Evolutionary conservation across 768 basidiomycete species (phyloP), one percentile per base, ranked within the genome.

Genomic region (Rhodotorula graminis): DNA sequence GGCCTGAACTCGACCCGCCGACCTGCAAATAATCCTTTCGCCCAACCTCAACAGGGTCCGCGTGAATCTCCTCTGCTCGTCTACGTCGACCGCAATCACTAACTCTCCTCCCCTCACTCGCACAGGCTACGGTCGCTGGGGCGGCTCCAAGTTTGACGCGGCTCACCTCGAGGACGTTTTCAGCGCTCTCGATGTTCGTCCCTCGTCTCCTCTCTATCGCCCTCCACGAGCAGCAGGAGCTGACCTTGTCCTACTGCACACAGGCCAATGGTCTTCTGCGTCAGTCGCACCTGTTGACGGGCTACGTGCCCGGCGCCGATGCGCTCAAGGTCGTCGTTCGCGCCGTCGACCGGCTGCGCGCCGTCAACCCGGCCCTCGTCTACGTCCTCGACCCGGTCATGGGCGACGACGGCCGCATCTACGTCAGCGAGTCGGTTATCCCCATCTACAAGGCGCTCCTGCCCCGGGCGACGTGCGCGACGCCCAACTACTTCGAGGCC

Each of bases 401-500:
- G 82, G 96, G 96, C 11, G 96, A 99, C 81, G 84, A 92, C 21
- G 93, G 92, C 10, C 85, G 84, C 52, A 83, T 99, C 23, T 99
- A 99, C 77, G 93, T 97, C 31, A 86, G 93, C 9, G 84, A 88
- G 31, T 88, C 91, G 72, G 92, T 93, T 16, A 84, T 98, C 70
- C 92, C 93, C 2, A 85, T 92, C 52, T 98, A 99, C 83, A 87
- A 88, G 59, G 82, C 84, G 55, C 77, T 84, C 16, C 84, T 95
- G 1, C 84, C 87, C n/a, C 82, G 88, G n/a, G 89, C 96, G 6
- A 91, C 91, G 0, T 88, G 97, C 61, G 97, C 97, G 75, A 93
- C 96, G 0, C 96, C 96, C 0, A 99, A 99, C 79, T 96, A 93
- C 87, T 99, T 93, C 77, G 96, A 99, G 83, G 90, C 90, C 72